A percentile compares a stretch with the other conserved stretches of the same genome.
These are phyloP conservation scores for Leucoagaricus sp. DNA, from an alignment of 1,284 basidiomycete species.

Conservation along the genomic window DNA sequence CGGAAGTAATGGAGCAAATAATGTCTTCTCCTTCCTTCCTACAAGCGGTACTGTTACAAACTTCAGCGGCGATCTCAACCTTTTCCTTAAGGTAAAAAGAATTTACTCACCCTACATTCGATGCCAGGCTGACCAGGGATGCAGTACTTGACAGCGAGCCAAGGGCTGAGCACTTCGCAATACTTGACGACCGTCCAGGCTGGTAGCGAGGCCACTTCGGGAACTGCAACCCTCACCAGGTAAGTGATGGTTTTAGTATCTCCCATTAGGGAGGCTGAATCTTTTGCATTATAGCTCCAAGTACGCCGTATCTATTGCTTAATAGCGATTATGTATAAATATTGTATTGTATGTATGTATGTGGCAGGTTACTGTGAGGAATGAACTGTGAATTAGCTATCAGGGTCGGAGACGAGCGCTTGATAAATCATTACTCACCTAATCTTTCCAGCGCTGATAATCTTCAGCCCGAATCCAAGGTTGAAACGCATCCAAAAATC, in stretches of 20 bases:
- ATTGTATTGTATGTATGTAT: neutral
- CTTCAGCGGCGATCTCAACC: conserved; percentile 57
- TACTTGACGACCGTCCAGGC: conserved; percentile 56
- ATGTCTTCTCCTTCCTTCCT: conserved; percentile 66
- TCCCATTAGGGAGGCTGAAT: neutral
- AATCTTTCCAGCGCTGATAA: neutral
- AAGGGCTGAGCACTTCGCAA: conserved; percentile 47
- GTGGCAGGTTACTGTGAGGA: neutral
- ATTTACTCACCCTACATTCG: conserved; percentile 8
- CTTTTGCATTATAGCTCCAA: neutral
- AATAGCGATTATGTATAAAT: neutral
- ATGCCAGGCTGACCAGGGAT: neutral
- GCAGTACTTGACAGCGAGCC: conserved; percentile 52
- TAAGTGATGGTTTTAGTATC: conserved; percentile 21
- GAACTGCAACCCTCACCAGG: conserved; percentile 56
- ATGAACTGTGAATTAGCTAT: neutral
- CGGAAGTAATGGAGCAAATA: conserved; percentile 59
- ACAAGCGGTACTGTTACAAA: conserved; percentile 42
- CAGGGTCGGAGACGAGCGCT: neutral
- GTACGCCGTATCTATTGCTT: conserved; percentile 8
- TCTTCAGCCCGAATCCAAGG: conserved; percentile 20
- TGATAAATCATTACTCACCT: neutral
- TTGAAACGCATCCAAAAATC: conserved; percentile 19
- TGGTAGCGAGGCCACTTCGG: conserved; percentile 58
- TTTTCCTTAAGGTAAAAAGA: conserved; percentile 56